These are phyloP conservation scores for Houttuynia cordata DNA, from an alignment of 164 flowering plant genomes.

Conservation along the genomic window DNA sequence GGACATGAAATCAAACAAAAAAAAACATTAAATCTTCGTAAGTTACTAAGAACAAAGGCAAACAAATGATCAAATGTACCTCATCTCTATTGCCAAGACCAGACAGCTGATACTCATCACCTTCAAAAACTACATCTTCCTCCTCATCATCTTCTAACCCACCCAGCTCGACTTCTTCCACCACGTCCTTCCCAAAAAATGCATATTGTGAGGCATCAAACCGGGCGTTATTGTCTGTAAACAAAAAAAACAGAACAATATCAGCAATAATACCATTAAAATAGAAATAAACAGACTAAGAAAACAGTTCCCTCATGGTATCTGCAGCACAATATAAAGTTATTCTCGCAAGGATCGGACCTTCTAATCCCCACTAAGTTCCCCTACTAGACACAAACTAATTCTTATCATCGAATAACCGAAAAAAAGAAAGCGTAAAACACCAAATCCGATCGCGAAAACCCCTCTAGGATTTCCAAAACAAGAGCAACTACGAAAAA, in stretches of 20 bases:
- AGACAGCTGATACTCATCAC: constrained; percentile 34
- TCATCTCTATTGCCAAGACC: constrained; percentile 32
- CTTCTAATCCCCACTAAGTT: no score
- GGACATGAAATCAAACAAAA: neutral
- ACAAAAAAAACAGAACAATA: neutral
- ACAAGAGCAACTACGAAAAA: no score
- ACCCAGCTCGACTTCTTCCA: constrained; percentile 51
- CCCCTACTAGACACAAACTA: no score
- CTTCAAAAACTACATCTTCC: constrained; percentile 21
- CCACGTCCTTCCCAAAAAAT: constrained; percentile 39
- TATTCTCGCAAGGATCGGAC: no score
- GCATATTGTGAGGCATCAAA: constrained; percentile 73
- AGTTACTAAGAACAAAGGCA: neutral
- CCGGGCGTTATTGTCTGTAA: constrained; percentile 20
- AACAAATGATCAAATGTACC: constrained; percentile 13
- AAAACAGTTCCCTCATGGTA: no score
- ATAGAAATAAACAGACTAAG: no score
- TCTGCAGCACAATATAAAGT: no score
- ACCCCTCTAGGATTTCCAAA: no score
- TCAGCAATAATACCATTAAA: no score
- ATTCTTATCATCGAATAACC: no score
- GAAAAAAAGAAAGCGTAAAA: no score
- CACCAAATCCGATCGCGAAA: no score
- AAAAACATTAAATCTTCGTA: neutral
- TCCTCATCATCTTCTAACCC: constrained; percentile 48